phyloP scores from a whole-genome alignment of 306 rosid species.

The Glycine soja region DNA sequence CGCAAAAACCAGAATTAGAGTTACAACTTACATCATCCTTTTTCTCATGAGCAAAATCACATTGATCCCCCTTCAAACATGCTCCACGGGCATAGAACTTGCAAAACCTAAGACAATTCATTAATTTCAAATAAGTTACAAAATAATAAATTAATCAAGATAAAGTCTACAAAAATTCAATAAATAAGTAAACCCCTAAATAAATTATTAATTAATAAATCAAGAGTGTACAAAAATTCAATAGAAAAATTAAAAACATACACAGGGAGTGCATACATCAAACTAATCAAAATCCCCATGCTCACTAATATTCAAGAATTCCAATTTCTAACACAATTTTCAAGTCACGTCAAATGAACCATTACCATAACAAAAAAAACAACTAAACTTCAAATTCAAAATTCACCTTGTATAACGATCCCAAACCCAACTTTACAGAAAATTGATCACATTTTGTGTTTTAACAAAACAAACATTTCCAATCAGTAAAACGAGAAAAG shows the following conservation, averaged over 20 bases:
- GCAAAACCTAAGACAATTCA: constrained; percentile 57
- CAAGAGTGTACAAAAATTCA: too few species aligned
- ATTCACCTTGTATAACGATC: not conserved
- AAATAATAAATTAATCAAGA: not conserved
- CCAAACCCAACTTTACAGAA: not conserved
- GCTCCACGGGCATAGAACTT: constrained; percentile 88
- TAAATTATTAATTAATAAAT: not conserved
- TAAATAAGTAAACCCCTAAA: not conserved
- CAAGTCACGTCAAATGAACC: not conserved
- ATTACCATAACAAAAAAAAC: not conserved
- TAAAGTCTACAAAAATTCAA: not conserved
- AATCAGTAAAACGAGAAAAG: not conserved
- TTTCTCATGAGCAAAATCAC: constrained; percentile 82
- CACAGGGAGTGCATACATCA: not conserved
- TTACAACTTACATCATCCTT: constrained; percentile 60
- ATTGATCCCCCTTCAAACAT: constrained; percentile 90
- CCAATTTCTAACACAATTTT: not conserved
- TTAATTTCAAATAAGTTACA: constrained; percentile 16
- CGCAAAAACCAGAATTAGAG: not conserved
- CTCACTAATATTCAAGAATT: too few species aligned
- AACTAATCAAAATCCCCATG: constrained; percentile 22
- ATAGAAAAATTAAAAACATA: not conserved
- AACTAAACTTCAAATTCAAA: constrained; percentile 6
- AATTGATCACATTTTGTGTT: not conserved
- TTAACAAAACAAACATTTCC: not conserved